A percentile compares a stretch with the other conserved stretches of the same genome.
phyloP scores from a whole-genome alignment of 441 rosid species.

The Theobroma grandiflorum region DNA sequence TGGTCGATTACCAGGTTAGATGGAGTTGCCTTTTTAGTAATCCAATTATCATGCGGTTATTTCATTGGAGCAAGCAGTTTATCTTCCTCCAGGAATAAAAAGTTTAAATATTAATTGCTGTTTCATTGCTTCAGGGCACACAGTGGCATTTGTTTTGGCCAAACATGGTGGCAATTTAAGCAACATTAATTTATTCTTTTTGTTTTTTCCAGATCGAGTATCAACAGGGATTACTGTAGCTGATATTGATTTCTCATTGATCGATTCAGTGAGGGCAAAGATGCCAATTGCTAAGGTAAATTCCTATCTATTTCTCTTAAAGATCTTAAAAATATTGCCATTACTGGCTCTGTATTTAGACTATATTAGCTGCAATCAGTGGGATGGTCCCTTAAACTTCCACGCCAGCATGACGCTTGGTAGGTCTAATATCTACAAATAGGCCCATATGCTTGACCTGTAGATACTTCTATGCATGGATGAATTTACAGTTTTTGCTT shows the following conservation, averaged over 20 bases:
- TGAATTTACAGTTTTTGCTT: not conserved
- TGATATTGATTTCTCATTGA: constrained; percentile 78
- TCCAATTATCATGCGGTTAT: not conserved
- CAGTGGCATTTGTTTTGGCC: too few relatives aligned
- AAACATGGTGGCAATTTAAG: constrained; percentile 2
- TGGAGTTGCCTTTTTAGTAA: not conserved
- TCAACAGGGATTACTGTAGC: constrained; percentile 85
- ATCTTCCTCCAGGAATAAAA: not conserved
- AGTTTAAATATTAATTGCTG: not conserved
- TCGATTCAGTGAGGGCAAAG: constrained; percentile 82
- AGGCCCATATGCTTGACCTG: not conserved
- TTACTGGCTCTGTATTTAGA: not conserved
- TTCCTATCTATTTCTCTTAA: constrained; percentile 4
- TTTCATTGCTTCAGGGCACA: not conserved
- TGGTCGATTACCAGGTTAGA: constrained; percentile 83
- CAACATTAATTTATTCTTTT: constrained; percentile 2
- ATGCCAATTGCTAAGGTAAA: constrained; percentile 87
- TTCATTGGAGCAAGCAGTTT: not conserved
- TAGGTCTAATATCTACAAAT: not conserved
- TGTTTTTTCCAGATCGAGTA: constrained; percentile 59
- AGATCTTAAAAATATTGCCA: not conserved
- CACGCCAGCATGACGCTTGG: not conserved
- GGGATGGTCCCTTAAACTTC: not conserved
- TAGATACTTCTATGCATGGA: not conserved
- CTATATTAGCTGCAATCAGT: not conserved